Percentiles rank a stretch among this genome's conserved stretches.
Evolutionary conservation across 225 moss, liverwort and hornwort species (phyloP).

Genomic region (Thuidium tamariscinum): DNA sequence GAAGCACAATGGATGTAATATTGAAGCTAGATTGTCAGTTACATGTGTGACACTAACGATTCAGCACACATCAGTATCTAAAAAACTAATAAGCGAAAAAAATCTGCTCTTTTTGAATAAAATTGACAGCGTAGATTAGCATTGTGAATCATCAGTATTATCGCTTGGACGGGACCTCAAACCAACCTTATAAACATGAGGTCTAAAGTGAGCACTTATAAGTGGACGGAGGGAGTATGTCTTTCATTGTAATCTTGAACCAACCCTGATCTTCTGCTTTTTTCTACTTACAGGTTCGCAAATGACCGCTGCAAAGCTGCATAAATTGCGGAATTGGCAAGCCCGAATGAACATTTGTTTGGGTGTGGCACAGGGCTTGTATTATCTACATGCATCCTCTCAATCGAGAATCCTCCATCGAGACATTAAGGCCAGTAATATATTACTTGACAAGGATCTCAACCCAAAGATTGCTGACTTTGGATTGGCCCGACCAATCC

Average conservation of each 20-base stretch:
- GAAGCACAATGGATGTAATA: background rate
- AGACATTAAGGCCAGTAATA: conserved; percentile 33
- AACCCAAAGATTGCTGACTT: conserved; percentile 34
- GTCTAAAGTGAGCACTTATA: background rate
- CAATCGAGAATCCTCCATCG: conserved; percentile 26
- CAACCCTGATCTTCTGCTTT: background rate
- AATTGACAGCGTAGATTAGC: background rate
- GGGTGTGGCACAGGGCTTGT: conserved; percentile 19
- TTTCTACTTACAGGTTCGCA: background rate
- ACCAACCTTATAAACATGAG: background rate
- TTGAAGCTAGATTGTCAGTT: background rate
- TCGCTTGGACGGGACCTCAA: background rate
- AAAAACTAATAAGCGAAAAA: background rate
- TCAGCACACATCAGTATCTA: background rate
- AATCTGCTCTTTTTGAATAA: background rate
- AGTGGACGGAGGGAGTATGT: background rate
- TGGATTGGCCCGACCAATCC: conserved; percentile 22
- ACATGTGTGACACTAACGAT: background rate
- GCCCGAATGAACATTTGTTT: conserved; percentile 9
- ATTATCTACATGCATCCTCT: conserved; percentile 31
- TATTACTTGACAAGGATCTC: conserved; percentile 24
- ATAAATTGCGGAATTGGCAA: background rate
- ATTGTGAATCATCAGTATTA: background rate
- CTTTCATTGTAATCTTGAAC: background rate
- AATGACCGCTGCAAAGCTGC: background rate